Evolutionary conservation across 371 early-diverging fungal species (phyloP).

Genomic region (Dinochytrium kinnereticum): DNA sequence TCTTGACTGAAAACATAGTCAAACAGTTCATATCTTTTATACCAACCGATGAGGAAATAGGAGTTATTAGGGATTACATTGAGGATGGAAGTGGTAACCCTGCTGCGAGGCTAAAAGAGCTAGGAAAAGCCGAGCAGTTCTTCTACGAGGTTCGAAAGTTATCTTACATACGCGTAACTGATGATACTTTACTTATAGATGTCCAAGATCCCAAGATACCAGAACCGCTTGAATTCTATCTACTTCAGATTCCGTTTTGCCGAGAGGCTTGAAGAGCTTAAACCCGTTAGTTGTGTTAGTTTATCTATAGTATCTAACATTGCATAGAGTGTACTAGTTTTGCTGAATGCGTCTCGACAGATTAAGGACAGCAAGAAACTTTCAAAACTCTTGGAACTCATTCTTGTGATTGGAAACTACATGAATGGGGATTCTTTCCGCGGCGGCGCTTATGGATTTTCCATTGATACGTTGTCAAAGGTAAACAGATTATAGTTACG

Average conservation of each 20-base stretch:
- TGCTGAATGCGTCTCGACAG: background rate
- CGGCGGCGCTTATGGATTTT: conserved; percentile 83
- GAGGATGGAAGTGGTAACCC: conserved; percentile 60
- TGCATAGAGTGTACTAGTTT: background rate
- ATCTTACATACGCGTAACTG: background rate
- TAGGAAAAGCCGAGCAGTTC: conserved; percentile 74
- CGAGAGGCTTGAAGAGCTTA: conserved; percentile 5
- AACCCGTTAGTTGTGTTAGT: background rate
- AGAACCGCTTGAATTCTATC: conserved; percentile 75
- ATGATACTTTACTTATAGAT: background rate
- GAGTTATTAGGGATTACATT: background rate
- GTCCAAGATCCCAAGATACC: conserved; percentile 60
- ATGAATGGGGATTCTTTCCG: conserved; percentile 79
- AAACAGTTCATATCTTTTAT: conserved; percentile 23
- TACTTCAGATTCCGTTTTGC: conserved; percentile 70
- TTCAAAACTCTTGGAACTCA: conserved; percentile 57
- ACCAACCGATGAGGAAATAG: conserved; percentile 45
- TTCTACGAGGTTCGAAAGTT: conserved; percentile 34
- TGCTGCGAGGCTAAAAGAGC: conserved; percentile 66
- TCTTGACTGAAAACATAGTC: conserved; percentile 38
- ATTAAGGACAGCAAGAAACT: conserved; percentile 45
- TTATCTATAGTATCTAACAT: background rate
- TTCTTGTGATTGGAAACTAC: conserved; percentile 82
- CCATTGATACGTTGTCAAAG: conserved; percentile 59
- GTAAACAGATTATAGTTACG: too few relatives aligned